A percentile compares a stretch with the other conserved stretches of the same genome.
Conservation (phyloP, 306 rosid genomes). For the Ochetophila trinervis region DNA sequence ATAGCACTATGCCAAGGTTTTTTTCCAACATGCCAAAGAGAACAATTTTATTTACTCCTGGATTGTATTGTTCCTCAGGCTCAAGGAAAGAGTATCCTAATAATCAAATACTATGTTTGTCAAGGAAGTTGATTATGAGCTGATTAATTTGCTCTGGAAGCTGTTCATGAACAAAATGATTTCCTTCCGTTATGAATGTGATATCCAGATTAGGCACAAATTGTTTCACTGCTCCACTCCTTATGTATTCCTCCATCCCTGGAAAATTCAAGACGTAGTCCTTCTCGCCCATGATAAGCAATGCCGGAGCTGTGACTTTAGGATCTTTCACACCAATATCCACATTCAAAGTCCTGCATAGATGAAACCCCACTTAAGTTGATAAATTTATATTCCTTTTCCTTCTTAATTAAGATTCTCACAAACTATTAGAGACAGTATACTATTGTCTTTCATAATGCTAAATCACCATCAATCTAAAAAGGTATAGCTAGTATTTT, state of each 20-base stretch:
- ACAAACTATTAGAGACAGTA: no score
- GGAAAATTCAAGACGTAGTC: conserved; percentile 48
- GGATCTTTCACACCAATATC: conserved; percentile 50
- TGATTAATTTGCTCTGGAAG: conserved; percentile 50
- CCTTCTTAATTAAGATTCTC: no score
- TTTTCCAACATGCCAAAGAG: not conserved
- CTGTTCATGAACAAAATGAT: conserved; percentile 58
- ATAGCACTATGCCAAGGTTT: not conserved
- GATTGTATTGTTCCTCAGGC: not conserved
- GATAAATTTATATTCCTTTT: no score
- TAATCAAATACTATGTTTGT: conserved; percentile 43
- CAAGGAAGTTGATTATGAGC: conserved; percentile 46
- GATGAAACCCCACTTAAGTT: not conserved
- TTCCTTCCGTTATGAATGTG: conserved; percentile 44
- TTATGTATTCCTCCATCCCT: conserved; percentile 47
- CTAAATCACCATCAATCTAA: no score
- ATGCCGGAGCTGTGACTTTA: conserved; percentile 36
- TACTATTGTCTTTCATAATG: no score
- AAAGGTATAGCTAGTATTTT: no score
- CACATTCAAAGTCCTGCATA: conserved; percentile 32
- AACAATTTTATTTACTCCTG: not conserved
- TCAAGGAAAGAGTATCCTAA: no score
- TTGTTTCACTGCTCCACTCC: conserved; percentile 41
- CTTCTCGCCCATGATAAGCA: conserved; percentile 53
- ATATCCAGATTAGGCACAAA: conserved; percentile 50